phyloP scores from a whole-genome alignment of 352 stramenopile genomes.

The Phytophthora sojae region DNA sequence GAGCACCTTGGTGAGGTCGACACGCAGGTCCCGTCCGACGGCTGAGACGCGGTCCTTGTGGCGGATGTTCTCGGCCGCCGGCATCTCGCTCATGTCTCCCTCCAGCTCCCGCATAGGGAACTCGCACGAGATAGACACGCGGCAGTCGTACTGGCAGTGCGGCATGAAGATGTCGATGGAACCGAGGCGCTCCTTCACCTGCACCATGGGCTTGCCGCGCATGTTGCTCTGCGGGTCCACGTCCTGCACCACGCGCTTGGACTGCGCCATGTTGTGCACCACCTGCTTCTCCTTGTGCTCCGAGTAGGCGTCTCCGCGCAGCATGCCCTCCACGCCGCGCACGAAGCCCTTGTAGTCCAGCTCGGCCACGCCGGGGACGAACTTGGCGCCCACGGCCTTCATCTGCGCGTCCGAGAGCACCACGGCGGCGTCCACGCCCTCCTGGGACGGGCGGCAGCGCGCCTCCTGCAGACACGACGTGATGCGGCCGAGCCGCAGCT shows the following conservation, averaged over 20 bases:
- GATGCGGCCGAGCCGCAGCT: slow-evolving; percentile 86
- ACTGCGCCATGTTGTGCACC: slow-evolving; percentile 79
- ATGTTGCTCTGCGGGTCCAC: slow-evolving; percentile 68
- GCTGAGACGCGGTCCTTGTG: slow-evolving; percentile 85
- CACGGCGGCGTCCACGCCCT: slow-evolving; percentile 77
- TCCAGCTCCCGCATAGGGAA: slow-evolving; percentile 69
- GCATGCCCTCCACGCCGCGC: slow-evolving; percentile 70
- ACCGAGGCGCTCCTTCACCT: slow-evolving; percentile 85
- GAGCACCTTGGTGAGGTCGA: slow-evolving; percentile 85
- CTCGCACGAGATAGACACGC: slow-evolving; percentile 86
- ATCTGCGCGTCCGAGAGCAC: slow-evolving; percentile 80
- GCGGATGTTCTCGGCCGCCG: slow-evolving; percentile 72
- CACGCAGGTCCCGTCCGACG: slow-evolving; percentile 77
- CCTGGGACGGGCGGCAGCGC: slow-evolving; percentile 75
- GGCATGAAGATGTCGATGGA: slow-evolving; percentile 90
- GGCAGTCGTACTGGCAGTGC: slow-evolving; percentile 86
- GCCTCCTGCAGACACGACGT: slow-evolving; percentile 78
- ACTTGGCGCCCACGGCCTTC: slow-evolving; percentile 81
- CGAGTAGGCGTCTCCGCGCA: slow-evolving; percentile 72
- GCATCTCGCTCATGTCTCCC: slow-evolving; percentile 65
- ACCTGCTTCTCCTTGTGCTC: slow-evolving; percentile 85
- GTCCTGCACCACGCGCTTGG: slow-evolving; percentile 82
- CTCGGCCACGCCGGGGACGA: slow-evolving; percentile 76
- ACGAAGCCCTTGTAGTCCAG: slow-evolving; percentile 75
- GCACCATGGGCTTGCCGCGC: slow-evolving; percentile 55